Evolutionary conservation across 2,329 filamentous ascomycete species (phyloP), one percentile per base, ranked within the genome.

Genomic region (Alternaria sp.): DNA sequence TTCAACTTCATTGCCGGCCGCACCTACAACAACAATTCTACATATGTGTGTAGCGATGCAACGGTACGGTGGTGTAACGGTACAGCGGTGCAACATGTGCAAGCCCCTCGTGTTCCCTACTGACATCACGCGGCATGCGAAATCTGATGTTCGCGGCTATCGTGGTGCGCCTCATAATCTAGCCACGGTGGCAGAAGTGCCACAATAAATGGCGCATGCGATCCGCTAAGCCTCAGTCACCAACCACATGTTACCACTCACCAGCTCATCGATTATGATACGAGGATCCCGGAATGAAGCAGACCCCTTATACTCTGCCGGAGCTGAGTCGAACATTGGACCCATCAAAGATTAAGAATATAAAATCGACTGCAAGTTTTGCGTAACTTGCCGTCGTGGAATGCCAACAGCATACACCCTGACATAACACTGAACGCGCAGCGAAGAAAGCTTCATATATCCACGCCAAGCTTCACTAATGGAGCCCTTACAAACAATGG

Each of bases 381-480:
- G 18, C 20, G 6, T 57, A 51, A 55, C 44, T 54, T 53, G 53
- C 41, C 46, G 20, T 38, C 46, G 30, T 32, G 5, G 1, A 16
- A 49, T 9, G 9, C 36, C 20, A 26, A 49, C n/a, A 49, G 20
- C 46, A 49, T 24, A 36, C 22, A 34, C 34, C 32, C 46, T 36
- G 30, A 38, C 46, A 26, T n/a, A 16, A 44, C 14, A 32, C 38
- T 38, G 38, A 51, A 56, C 24, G 59, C 47, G 58, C 54, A 63
- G 44, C 53, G 36, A 54, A 57, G 39, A 62, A 22, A 47, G 46
- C 55, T 57, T 43, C 46, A 51, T 42, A 70, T 58, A 59, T 69
- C 63, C 66, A 36, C 51, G 71, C 70, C 70, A 75, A 75, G 70
- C 52, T 30, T 59, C 61, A 63, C 62, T 68, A 68, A 62, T 51